These are phyloP conservation scores for Trypanosoma caninum DNA, from an alignment of 208 protist species.

Conservation along the genomic window DNA sequence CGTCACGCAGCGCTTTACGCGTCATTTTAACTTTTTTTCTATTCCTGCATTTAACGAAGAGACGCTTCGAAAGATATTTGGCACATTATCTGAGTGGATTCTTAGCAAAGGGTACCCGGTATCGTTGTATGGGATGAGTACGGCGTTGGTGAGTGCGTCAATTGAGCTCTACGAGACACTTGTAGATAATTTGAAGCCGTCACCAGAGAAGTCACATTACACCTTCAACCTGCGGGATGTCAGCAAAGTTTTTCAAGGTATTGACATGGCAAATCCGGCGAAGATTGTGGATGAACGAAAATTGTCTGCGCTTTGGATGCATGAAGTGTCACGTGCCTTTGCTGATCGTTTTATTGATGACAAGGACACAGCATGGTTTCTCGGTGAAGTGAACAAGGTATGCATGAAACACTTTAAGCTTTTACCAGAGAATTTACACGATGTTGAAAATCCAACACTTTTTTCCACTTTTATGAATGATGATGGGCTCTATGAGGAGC, in stretches of 20 bases:
- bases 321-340: constrained; percentile 95
- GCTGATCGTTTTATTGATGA: constrained; percentile 93
- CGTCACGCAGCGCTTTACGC: constrained; percentile 92
- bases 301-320: constrained; percentile 89
- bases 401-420: constrained; percentile 84
- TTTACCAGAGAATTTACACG: constrained; percentile 22
- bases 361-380: constrained; percentile 90
- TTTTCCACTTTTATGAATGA: constrained; percentile 86
- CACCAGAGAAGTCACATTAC: constrained; percentile 98
- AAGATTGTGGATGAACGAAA: constrained; percentile 66
- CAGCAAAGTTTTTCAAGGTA: constrained; percentile 93
- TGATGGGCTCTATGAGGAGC: constrained; percentile 84
- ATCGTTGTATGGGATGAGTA: constrained; percentile 42
- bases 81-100: constrained; percentile 89
- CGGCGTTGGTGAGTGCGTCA: constrained; percentile 81
- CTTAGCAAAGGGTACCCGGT: constrained; percentile 71
- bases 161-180: constrained; percentile 93
- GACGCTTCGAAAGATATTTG: constrained; percentile 93
- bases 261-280: constrained; percentile 75
- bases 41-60: constrained; percentile 89
- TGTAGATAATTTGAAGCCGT: constrained; percentile 93
- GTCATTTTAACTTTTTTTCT: constrained; percentile 94
- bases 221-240: constrained; percentile 98
- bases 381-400: constrained; percentile 64
- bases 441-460: constrained; percentile 40